Conservation (phyloP, 768 basidiomycete genomes). For the Termitomyces sp. region DNA sequence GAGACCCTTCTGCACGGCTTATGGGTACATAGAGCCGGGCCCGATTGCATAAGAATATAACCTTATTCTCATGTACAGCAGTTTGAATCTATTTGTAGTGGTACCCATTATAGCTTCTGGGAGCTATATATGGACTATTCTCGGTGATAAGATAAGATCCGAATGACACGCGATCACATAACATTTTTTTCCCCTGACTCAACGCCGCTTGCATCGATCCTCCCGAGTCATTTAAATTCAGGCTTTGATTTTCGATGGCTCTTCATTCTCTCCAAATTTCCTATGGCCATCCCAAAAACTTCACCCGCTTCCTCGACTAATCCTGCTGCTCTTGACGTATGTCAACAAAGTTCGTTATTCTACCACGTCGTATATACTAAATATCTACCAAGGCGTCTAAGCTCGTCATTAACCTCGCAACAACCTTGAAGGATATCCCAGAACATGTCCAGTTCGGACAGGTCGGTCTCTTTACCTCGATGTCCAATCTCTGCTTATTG, state of each 20-base stretch:
- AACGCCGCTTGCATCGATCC: not conserved
- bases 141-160: conserved; percentile 8
- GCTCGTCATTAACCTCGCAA: conserved; percentile 43
- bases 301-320: conserved; percentile 1
- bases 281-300: conserved; percentile 18
- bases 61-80: no score
- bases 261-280: not conserved
- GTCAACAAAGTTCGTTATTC: not conserved
- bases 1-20: no score
- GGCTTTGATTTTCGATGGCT: not conserved
- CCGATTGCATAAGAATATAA: no score
- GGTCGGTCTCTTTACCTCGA: conserved; percentile 29
- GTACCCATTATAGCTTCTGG: no score
- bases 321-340: conserved; percentile 16
- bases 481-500: not conserved
- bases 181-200: conserved; percentile 4
- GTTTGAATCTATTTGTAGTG: no score
- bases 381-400: conserved; percentile 46
- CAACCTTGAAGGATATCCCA: conserved; percentile 49
- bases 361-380: not conserved
- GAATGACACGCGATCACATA: not conserved
- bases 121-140: no score
- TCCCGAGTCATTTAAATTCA: not conserved
- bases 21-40: no score
- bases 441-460: conserved; percentile 55